Base-by-base conservation (phyloP, 495 filamentous ascomycete species). In the Durotheca rogersii region DNA sequence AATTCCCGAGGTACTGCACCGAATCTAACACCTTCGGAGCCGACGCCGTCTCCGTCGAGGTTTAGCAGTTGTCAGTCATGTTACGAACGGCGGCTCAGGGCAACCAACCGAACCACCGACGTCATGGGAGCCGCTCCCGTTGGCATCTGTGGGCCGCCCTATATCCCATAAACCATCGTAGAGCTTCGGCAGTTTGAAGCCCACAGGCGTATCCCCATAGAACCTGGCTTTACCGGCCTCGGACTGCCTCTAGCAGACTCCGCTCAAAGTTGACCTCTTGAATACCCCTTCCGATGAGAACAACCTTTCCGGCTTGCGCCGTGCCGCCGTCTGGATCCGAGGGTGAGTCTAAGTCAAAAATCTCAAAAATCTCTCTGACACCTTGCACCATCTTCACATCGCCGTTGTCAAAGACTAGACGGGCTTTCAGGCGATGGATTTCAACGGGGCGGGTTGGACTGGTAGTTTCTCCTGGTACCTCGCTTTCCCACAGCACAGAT, bases 291-390 rank as follows among this genome's bases (percentile, higher is more conserved):
- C 89, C 89, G 64, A 95, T 94, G 16, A 95, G 61, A 3, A 94
- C 85, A 51, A 95, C 70, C 67, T 93, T 95, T 40, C 88, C 86
- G 35, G 67, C 59, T 10, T 46, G 53, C 10, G 47, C 53, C n/a
- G 41, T 17, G 9, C 15, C 39, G 15, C 33, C 31, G 4, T 41
- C 45, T 35, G 49, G 54, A 14, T 41, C 48, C 23, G 59, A 65
- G 21, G 56, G 42, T 16, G 67, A 58, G 2, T 74, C 72, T 15
- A 73, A 72, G 47, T 95, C 89, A 23, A 88, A 75, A 12, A 97
- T 87, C 61, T 97, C 93, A 63, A 96, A 98, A 6, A 96, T 75
- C 45, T 96, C 92, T 23, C 92, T 74, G 2, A 98, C 93, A 12
- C 91, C 93, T 65, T 98, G 93, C 4, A 96, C 78, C 54, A 97